These are phyloP conservation scores for Paramecium tetraurelia DNA, from an alignment of 73 alveolate species.

Conservation along the genomic window DNA sequence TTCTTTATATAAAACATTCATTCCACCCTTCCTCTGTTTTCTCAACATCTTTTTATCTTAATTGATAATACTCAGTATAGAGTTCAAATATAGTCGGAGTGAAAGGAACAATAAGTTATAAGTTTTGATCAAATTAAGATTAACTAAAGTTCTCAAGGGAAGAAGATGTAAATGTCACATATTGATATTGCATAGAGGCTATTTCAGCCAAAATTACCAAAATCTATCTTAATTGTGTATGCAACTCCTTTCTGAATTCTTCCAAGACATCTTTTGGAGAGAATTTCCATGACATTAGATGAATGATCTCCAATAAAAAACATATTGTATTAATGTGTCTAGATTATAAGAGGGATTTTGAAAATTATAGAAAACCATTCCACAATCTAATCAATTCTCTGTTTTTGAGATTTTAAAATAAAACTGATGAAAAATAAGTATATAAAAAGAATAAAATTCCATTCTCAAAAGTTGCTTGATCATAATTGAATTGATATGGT, in stretches of 20 bases:
- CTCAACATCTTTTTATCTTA: neutral
- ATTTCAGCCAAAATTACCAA: slow-evolving; percentile 47
- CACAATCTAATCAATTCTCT: neutral
- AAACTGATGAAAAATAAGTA: neutral
- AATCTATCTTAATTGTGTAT: slow-evolving; percentile 33
- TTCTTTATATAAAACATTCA: neutral
- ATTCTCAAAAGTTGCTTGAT: slow-evolving; percentile 36
- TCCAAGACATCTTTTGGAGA: slow-evolving; percentile 55
- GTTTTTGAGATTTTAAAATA: neutral
- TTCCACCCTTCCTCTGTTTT: slow-evolving; percentile 13
- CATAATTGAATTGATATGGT: neutral
- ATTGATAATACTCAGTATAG: neutral
- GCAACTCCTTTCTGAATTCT: slow-evolving; percentile 46
- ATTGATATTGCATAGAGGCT: slow-evolving; percentile 22
- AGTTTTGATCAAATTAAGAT: neutral
- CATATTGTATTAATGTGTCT: slow-evolving; percentile 46
- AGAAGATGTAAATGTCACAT: neutral
- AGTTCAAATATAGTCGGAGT: slow-evolving; percentile 52
- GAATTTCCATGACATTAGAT: slow-evolving; percentile 54
- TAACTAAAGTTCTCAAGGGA: neutral
- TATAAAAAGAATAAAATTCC: slow-evolving; percentile 10
- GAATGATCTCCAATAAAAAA: slow-evolving; percentile 37
- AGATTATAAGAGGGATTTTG: neutral
- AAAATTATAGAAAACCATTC: neutral
- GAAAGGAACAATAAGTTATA: slow-evolving; percentile 52